phyloP scores from a whole-genome alignment of 2,329 filamentous ascomycete genomes.

The Pseudofabraea citricarpa region DNA sequence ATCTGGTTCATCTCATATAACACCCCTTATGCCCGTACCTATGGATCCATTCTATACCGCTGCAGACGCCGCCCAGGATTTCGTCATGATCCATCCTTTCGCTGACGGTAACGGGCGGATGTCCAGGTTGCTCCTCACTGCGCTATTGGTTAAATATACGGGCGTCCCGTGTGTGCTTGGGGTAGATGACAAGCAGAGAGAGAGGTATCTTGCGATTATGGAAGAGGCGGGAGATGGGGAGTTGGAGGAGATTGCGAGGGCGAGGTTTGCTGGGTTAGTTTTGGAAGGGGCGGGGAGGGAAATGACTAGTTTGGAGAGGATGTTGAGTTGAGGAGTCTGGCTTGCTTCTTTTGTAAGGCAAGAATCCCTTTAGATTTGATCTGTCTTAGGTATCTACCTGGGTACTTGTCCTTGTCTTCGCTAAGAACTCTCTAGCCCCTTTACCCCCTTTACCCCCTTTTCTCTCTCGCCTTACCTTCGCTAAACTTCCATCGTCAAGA shows the following conservation, averaged over 20 bases:
- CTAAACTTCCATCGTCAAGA: no score
- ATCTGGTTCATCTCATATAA: no score
- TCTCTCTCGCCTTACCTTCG: no score
- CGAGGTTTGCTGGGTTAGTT: constrained; percentile 6
- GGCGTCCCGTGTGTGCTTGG: constrained; percentile 15
- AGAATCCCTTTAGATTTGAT: no score
- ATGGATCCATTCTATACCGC: constrained; percentile 23
- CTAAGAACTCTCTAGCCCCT: no score
- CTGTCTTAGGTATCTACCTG: no score
- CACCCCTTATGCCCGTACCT: background rate
- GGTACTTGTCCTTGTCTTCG: no score
- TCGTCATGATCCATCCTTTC: constrained; percentile 36
- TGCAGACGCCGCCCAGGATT: constrained; percentile 24
- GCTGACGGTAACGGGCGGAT: constrained; percentile 34
- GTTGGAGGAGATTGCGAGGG: constrained; percentile 4
- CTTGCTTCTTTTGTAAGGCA: no score
- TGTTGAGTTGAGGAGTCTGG: background rate
- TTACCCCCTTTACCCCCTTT: no score
- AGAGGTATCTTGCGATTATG: constrained; percentile 14
- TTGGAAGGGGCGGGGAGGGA: constrained; percentile 39
- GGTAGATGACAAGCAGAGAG: constrained; percentile 9
- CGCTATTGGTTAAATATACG: constrained; percentile 27
- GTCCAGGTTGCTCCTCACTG: constrained; percentile 33
- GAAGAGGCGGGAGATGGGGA: constrained; percentile 3
- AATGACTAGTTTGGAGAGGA: constrained; percentile 34